Conservation (phyloP, 495 filamentous ascomycete genomes). For the Talaromyces trachyspermus region DNA sequence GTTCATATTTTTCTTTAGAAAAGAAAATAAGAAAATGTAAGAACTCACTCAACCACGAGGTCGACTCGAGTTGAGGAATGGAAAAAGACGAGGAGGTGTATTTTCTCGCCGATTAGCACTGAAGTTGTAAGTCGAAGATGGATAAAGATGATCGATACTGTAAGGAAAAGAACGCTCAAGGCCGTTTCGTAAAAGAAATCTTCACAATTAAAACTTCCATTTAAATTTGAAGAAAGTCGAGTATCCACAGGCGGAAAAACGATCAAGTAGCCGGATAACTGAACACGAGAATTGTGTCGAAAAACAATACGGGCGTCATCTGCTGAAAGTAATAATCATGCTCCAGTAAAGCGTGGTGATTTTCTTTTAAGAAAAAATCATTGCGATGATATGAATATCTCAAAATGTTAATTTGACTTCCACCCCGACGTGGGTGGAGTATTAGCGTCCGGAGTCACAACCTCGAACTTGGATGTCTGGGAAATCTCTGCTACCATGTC, state of each 20-base stretch:
- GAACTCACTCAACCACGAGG: conserved; percentile 9
- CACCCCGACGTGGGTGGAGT: conserved; percentile 16
- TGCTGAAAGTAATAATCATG: neutral
- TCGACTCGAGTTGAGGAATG: neutral
- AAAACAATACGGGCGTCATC: neutral
- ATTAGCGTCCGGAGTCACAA: conserved; percentile 2
- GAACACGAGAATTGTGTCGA: neutral
- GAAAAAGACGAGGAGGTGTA: neutral
- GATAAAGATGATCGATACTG: neutral
- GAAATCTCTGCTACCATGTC: conserved; percentile 70
- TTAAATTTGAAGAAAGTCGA: neutral
- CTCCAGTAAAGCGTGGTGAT: neutral
- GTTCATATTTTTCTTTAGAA: conserved; percentile 12
- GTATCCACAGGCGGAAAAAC: neutral
- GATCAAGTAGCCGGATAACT: neutral
- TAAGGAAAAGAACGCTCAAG: neutral
- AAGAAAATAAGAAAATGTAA: conserved; percentile 13
- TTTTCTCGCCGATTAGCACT: neutral
- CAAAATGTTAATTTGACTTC: conserved; percentile 37
- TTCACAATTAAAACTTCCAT: neutral
- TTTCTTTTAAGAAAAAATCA: neutral
- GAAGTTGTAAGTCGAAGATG: neutral
- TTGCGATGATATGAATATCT: conserved; percentile 4
- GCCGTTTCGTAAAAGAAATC: neutral
- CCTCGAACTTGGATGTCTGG: conserved; percentile 22